phyloP scores from a whole-genome alignment of 1,284 basidiomycete genomes.

The Cutaneotrichosporon sp. region DNA sequence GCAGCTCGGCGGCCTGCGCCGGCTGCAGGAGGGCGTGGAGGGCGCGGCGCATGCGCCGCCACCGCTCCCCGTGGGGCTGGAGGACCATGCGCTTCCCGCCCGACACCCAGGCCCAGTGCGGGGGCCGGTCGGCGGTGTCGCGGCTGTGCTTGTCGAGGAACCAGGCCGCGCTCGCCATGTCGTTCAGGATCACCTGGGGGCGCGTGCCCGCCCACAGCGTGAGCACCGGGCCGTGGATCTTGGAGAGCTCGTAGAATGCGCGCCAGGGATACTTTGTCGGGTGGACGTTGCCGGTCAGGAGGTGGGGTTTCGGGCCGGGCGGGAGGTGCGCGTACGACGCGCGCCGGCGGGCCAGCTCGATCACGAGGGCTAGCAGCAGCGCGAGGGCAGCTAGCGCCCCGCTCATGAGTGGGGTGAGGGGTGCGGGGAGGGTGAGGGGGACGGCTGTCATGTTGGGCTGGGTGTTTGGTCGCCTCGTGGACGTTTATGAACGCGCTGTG shows the following conservation, averaged over 20 bases:
- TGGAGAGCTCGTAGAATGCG: constrained; percentile 10
- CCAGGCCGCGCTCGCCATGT: constrained; percentile 8
- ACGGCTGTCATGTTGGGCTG: neutral
- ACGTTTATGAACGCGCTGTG: too few species aligned
- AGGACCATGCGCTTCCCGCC: constrained; percentile 16
- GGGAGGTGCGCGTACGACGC: neutral
- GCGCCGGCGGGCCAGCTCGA: neutral
- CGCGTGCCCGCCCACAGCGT: constrained; percentile 12
- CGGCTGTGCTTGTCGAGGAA: constrained; percentile 62
- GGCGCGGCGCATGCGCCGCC: constrained; percentile 53
- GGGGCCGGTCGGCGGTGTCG: constrained; percentile 58
- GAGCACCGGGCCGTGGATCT: constrained; percentile 12
- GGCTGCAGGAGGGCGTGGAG: constrained; percentile 62
- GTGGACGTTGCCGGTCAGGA: neutral
- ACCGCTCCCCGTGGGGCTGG: constrained; percentile 13
- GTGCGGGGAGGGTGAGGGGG: neutral
- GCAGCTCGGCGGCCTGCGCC: constrained; percentile 57
- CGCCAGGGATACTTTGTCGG: constrained; percentile 12
- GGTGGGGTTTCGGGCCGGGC: neutral
- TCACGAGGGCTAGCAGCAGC: neutral
- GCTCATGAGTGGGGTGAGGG: neutral
- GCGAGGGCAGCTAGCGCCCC: neutral
- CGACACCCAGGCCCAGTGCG: constrained; percentile 52
- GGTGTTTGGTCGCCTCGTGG: too few species aligned
- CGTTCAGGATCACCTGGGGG: constrained; percentile 8